Evolutionary conservation across 257 asterid species (phyloP), one percentile per base, ranked within the genome.

Genomic region (Galeopsis tetrahit): DNA sequence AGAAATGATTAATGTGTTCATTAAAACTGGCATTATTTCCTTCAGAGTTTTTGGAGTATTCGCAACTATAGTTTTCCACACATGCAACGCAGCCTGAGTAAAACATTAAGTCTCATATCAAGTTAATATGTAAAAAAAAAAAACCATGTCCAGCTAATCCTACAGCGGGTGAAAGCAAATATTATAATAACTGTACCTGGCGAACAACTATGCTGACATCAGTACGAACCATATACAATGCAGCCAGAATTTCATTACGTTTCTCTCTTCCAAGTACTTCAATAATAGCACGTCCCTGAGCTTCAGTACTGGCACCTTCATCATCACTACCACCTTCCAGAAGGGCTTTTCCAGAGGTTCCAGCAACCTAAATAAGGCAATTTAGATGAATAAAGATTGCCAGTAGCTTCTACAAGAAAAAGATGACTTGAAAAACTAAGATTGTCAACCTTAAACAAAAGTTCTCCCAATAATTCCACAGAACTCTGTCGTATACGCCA

Each of bases 401-500:
- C n/a, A 64, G 66, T 42, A 69, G 65, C 62, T 59, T 68, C 68
- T 44, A 57, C 49, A 11, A 59, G 62, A 72, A 65, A 75, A 55
- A 66, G 35, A 59, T 66, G 17, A 70, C 66, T n/a, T 21, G 42
- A 36, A 53, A 35, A 63, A 62, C 71, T 32, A 71, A 6, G 32
- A 34, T 52, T 21, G 72, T 78, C 39, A 67, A 94, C 99, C 97
- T 94, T 94, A 77, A 94, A 94, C 79, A 94, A 82, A 76, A 94
- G 99, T 80, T 94, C 99, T 40, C 99, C 99, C 79, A 94, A 78
- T 80, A 94, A 84, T 68, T 94, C 99, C 79, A 94, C 99, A 77
- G 99, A 94, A 84, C 99, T 94, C 87, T 94, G 99, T 79, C 99
- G 86, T 77, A 94, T 91, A 72, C 99, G 98, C 99, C 99, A 94